Evolutionary conservation across 1,139 yeast species (phyloP).

Genomic region (Zygosaccharomyces sapae): DNA sequence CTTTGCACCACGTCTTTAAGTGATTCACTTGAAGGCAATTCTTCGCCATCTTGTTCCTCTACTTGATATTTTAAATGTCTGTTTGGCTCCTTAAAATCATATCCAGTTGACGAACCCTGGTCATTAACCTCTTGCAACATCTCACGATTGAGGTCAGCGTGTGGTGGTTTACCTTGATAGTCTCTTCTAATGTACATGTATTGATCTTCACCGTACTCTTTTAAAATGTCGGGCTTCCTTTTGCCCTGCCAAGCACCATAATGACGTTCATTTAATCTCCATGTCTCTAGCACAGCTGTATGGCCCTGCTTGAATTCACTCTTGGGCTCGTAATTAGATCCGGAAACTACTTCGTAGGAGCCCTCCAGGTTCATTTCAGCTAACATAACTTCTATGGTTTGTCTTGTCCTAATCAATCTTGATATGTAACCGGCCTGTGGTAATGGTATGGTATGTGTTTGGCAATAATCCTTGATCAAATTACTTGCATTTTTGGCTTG

Average conservation of each 20-base stretch:
- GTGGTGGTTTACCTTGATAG: conserved; percentile 66
- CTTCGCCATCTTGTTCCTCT: conserved; percentile 39
- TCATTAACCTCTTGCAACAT: conserved; percentile 34
- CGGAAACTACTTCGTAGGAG: conserved; percentile 23
- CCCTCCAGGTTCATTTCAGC: conserved; percentile 40
- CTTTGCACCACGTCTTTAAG: conserved; percentile 61
- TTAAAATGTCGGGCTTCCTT: conserved; percentile 50
- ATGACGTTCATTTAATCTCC: conserved; percentile 78
- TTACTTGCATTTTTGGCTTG: conserved; percentile 63
- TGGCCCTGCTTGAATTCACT: conserved; percentile 8
- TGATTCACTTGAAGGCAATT: conserved; percentile 65
- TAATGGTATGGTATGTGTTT: conserved; percentile 20
- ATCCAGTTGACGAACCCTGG: conserved; percentile 33
- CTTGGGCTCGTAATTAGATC: conserved; percentile 13
- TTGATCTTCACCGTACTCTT: conserved; percentile 52
- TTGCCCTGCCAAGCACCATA: conserved; percentile 76
- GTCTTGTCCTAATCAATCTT: conserved; percentile 58
- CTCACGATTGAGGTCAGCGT: conserved; percentile 36
- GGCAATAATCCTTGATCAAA: conserved; percentile 41
- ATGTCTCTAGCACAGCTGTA: conserved; percentile 39
- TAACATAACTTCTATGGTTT: conserved; percentile 60
- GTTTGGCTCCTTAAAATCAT: conserved; percentile 37
- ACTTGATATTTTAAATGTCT: conserved; percentile 34
- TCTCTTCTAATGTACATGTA: conserved; percentile 67
- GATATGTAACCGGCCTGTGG: conserved; percentile 65